phyloP scores from a whole-genome alignment of 129 eudicot species.

The Cynara cardunculus region DNA sequence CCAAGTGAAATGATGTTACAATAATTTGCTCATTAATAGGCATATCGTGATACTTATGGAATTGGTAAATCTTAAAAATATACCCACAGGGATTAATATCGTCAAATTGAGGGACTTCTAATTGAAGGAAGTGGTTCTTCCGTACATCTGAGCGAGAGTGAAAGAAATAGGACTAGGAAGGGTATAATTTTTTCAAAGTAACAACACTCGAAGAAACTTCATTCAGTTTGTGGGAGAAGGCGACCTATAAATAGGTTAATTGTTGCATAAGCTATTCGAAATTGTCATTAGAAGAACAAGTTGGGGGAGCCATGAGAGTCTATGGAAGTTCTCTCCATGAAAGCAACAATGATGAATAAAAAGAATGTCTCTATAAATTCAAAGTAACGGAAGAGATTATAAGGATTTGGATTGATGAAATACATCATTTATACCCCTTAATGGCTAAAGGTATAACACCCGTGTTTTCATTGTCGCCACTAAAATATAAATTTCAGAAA shows the following conservation, averaged over 20 bases:
- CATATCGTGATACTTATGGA: neutral
- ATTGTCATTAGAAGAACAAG: neutral
- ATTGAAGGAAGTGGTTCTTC: neutral
- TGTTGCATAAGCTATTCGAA: neutral
- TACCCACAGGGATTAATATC: neutral
- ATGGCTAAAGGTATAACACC: no score
- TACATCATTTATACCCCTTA: no score
- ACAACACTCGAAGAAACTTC: neutral
- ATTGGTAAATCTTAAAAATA: neutral
- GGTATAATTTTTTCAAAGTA: neutral
- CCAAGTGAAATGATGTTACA: neutral
- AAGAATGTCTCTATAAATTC: no score
- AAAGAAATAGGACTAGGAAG: neutral
- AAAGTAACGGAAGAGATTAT: no score
- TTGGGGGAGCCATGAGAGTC: neutral
- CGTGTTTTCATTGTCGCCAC: no score
- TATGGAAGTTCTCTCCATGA: neutral
- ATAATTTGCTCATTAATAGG: neutral
- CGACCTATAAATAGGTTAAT: neutral
- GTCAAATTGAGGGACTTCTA: neutral
- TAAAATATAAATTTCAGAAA: no score
- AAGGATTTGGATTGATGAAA: no score
- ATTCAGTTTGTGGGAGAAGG: neutral
- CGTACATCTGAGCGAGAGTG: neutral
- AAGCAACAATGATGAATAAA: neutral